phyloP scores from a whole-genome alignment of 2,329 filamentous ascomycete genomes.

The Penicillium psychrosexuale region DNA sequence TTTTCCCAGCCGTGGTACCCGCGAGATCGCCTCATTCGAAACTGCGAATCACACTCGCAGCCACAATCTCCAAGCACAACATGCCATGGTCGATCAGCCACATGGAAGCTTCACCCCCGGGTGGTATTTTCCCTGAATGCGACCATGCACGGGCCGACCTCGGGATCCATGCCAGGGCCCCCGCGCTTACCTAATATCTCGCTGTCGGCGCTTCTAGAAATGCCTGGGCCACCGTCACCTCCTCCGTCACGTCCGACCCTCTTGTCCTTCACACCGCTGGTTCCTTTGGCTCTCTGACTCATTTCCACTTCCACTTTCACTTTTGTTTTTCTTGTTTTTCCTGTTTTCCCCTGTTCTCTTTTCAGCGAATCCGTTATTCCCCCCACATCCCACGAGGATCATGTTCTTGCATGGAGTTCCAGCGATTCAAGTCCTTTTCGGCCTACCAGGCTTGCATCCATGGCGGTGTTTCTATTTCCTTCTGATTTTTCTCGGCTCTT shows the following conservation, averaged over 20 bases:
- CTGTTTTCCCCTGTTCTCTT: not conserved
- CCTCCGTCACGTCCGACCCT: not conserved
- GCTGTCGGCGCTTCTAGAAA: slow-evolving; percentile 26
- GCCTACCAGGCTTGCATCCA: slow-evolving; percentile 14
- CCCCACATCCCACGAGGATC: not conserved
- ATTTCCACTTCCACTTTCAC: not conserved
- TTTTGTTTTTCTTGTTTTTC: slow-evolving; percentile 1
- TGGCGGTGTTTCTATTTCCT: slow-evolving; percentile 15
- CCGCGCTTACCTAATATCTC: slow-evolving; percentile 28
- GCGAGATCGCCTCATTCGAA: slow-evolving; percentile 2
- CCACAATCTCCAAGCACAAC: not conserved
- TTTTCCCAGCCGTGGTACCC: slow-evolving; percentile 6
- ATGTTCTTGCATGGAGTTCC: slow-evolving; percentile 2
- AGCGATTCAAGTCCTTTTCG: slow-evolving; percentile 3
- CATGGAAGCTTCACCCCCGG: not conserved
- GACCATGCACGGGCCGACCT: slow-evolving; percentile 3
- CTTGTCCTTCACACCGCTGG: slow-evolving; percentile 13
- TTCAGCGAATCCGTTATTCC: slow-evolving; percentile 1
- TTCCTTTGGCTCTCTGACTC: slow-evolving; percentile 8
- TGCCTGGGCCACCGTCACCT: not conserved
- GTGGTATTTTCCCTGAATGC: not conserved
- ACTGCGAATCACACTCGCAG: not conserved
- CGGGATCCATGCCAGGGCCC: slow-evolving; percentile 2
- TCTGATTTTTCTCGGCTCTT: slow-evolving; percentile 9
- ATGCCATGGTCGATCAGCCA: not conserved